Evolutionary conservation across 2,329 filamentous ascomycete genomes (phyloP).

Genomic region (Pyrenochaeta sp.): DNA sequence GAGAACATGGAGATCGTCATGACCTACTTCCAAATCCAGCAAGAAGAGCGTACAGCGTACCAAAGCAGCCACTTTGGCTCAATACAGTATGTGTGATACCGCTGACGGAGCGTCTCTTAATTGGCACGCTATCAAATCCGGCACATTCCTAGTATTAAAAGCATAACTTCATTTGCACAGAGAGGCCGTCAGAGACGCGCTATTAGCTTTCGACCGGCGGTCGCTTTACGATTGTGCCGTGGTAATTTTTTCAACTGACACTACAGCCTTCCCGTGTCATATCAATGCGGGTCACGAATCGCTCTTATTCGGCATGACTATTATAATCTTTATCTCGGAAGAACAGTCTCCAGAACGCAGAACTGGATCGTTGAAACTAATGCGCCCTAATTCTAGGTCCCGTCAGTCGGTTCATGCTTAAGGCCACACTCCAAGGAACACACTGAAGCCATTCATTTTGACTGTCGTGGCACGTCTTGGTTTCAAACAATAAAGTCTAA

Average conservation of each 20-base stretch:
- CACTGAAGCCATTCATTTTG: slow-evolving; percentile 2
- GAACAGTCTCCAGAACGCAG: background rate
- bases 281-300: background rate
- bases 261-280: background rate
- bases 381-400: background rate
- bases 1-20: slow-evolving; percentile 24
- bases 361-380: background rate
- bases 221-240: slow-evolving; percentile 4
- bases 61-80: slow-evolving; percentile 8
- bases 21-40: slow-evolving; percentile 5
- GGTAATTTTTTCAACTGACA: slow-evolving; percentile 1
- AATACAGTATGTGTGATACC: background rate
- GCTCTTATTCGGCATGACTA: background rate
- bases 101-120: slow-evolving; percentile 1
- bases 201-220: slow-evolving; percentile 1
- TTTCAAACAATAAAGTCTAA: slow-evolving; percentile 6
- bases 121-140: background rate
- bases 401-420: background rate
- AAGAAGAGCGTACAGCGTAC: background rate
- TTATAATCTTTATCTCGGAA: background rate
- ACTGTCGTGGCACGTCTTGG: slow-evolving; percentile 1
- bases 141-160: background rate
- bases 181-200: background rate
- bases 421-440: background rate
- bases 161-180: background rate